A percentile compares a stretch with the other conserved stretches of the same genome.
Evolutionary conservation across 2,329 filamentous ascomycete genomes (phyloP).

Genomic region (Neopestalotiopsis sp.): DNA sequence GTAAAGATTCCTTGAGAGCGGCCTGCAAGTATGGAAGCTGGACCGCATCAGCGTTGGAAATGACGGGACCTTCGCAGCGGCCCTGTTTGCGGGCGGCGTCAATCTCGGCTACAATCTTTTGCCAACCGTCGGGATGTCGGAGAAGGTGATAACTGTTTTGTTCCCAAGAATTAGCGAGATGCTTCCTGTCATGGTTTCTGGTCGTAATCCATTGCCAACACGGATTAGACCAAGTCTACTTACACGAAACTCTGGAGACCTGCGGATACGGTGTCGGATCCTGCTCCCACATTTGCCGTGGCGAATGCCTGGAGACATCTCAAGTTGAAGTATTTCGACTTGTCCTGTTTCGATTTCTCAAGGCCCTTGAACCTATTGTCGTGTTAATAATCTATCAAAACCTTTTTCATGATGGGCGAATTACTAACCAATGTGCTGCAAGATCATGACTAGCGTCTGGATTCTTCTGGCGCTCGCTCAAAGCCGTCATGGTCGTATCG

Average conservation of each 20-base stretch:
- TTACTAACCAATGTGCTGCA: conserved; percentile 10
- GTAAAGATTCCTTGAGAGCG: conserved; percentile 10
- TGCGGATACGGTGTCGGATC: conserved; percentile 8
- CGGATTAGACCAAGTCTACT: background rate
- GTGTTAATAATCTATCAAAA: too few relatives aligned
- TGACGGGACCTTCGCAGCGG: background rate
- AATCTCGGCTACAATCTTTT: background rate
- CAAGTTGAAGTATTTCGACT: background rate
- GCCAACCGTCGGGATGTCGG: background rate
- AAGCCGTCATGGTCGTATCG: background rate
- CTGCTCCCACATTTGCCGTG: conserved; percentile 9
- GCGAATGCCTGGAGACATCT: background rate
- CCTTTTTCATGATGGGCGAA: too few relatives aligned
- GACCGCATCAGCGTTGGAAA: background rate
- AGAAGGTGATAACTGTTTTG: background rate
- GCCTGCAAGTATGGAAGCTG: conserved; percentile 8
- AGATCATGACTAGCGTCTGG: background rate
- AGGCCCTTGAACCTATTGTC: background rate
- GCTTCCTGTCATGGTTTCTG: background rate
- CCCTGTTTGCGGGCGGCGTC: background rate
- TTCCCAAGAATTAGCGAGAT: too few relatives aligned
- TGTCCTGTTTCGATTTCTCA: background rate
- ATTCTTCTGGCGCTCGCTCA: conserved; percentile 14
- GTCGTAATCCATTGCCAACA: background rate
- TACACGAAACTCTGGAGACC: conserved; percentile 5